phyloP scores from a whole-genome alignment of 2,329 filamentous ascomycete genomes.

The Microsporum audouinii region DNA sequence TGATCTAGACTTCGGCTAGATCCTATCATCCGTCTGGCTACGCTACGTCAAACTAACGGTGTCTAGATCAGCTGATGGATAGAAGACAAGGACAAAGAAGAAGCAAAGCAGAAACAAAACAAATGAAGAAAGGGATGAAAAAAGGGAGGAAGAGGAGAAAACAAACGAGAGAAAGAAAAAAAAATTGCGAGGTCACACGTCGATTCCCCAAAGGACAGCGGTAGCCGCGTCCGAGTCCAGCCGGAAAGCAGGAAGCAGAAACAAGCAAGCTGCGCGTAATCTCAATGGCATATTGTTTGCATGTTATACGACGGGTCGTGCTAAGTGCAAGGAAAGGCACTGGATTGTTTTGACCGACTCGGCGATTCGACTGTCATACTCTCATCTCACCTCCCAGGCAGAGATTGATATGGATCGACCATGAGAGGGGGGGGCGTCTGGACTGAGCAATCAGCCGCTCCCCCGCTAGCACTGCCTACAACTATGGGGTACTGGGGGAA shows the following conservation, averaged over 20 bases:
- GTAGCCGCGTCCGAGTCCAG: conserved; percentile 4
- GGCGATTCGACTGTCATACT: neutral
- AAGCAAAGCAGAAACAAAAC: neutral
- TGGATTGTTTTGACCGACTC: neutral
- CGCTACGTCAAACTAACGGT: neutral
- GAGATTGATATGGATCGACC: neutral
- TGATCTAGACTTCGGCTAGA: neutral
- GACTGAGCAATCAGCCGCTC: neutral
- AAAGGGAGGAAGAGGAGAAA: no score
- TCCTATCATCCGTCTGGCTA: neutral
- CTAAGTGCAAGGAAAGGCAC: neutral
- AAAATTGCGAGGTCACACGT: neutral
- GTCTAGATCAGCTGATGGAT: neutral
- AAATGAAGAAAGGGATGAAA: no score
- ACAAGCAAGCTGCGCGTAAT: neutral
- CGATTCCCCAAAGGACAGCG: neutral
- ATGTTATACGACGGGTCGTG: neutral
- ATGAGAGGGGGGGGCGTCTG: neutral
- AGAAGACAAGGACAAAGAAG: neutral
- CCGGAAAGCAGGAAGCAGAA: neutral
- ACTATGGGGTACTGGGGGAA: neutral
- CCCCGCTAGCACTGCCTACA: neutral
- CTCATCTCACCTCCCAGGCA: neutral
- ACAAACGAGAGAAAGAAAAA: neutral
- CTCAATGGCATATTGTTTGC: neutral